phyloP scores from a whole-genome alignment of 2,329 filamentous ascomycete genomes.

The Claviceps humidiphila region DNA sequence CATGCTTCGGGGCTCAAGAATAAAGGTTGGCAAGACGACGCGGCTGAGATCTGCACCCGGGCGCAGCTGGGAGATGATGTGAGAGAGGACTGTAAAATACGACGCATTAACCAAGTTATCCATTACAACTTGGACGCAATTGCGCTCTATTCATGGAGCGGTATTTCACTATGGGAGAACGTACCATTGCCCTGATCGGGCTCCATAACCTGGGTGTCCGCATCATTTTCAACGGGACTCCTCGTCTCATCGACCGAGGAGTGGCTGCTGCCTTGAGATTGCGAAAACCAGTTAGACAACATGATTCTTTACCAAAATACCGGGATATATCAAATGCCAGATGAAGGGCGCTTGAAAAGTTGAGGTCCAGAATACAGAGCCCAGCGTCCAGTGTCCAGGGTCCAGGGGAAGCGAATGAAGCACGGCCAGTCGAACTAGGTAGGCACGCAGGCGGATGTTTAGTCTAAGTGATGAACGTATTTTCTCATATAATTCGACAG shows the following conservation, averaged over 20 bases:
- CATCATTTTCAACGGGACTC: slow-evolving; percentile 28
- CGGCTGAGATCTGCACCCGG: slow-evolving; percentile 90
- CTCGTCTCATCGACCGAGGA: slow-evolving; percentile 45
- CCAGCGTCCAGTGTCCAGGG: background rate
- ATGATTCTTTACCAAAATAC: slow-evolving; percentile 13
- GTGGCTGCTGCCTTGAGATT: slow-evolving; percentile 31
- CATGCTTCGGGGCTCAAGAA: slow-evolving; percentile 95
- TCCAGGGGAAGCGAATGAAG: background rate
- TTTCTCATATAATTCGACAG: background rate
- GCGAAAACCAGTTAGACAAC: slow-evolving; percentile 29
- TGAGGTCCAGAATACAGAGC: too few relatives aligned
- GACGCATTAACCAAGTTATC: background rate
- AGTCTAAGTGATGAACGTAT: background rate
- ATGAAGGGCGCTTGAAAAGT: too few relatives aligned
- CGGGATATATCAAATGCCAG: too few relatives aligned
- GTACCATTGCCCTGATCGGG: slow-evolving; percentile 88
- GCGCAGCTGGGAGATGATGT: slow-evolving; percentile 94
- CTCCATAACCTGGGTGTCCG: slow-evolving; percentile 75
- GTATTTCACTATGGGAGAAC: slow-evolving; percentile 14
- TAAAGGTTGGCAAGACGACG: slow-evolving; percentile 92
- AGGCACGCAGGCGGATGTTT: background rate
- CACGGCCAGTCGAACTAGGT: background rate
- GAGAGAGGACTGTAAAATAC: slow-evolving; percentile 59
- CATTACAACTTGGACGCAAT: too few relatives aligned
- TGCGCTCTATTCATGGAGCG: background rate